phyloP scores from a whole-genome alignment of 78 protist species.

The Dictyostelium firmibasis region DNA sequence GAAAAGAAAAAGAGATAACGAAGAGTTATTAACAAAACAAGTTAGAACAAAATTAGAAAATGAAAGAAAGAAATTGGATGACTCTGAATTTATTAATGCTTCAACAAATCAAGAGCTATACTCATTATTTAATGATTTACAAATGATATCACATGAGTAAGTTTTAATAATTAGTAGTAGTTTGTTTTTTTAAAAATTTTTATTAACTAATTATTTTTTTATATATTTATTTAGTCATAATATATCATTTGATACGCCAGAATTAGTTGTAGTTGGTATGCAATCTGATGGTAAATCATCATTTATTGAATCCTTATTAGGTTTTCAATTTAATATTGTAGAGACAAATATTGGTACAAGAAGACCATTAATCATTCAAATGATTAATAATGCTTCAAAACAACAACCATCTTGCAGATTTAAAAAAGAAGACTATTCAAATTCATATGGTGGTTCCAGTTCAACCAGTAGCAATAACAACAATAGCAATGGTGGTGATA shows the following conservation, averaged over 20 bases:
- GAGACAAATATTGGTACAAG: constrained; percentile 83
- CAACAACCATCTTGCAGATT: constrained; percentile 77
- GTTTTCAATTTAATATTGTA: constrained; percentile 90
- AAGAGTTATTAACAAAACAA: constrained; percentile 34
- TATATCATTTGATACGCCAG: constrained; percentile 83
- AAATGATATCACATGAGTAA: constrained; percentile 86
- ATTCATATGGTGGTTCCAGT: background rate
- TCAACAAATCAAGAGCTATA: constrained; percentile 80
- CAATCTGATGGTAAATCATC: constrained; percentile 91
- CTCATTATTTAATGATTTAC: constrained; percentile 85
- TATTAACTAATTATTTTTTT: no score
- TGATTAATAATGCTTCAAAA: constrained; percentile 83
- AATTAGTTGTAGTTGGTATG: constrained; percentile 90
- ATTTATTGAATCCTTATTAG: constrained; percentile 86
- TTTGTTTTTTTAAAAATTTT: no score
- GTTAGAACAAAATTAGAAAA: constrained; percentile 34
- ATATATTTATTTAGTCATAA: constrained; percentile 30
- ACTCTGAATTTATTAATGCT: constrained; percentile 31
- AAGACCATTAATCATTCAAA: constrained; percentile 87
- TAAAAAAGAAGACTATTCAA: constrained; percentile 63
- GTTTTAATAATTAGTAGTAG: no score
- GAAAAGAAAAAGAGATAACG: constrained; percentile 54
- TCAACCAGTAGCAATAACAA: constrained; percentile 10
- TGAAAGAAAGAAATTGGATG: constrained; percentile 74
- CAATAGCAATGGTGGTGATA: constrained; percentile 65